phyloP scores from a whole-genome alignment of 495 filamentous ascomycete species.

The Acidiella bohemica region DNA sequence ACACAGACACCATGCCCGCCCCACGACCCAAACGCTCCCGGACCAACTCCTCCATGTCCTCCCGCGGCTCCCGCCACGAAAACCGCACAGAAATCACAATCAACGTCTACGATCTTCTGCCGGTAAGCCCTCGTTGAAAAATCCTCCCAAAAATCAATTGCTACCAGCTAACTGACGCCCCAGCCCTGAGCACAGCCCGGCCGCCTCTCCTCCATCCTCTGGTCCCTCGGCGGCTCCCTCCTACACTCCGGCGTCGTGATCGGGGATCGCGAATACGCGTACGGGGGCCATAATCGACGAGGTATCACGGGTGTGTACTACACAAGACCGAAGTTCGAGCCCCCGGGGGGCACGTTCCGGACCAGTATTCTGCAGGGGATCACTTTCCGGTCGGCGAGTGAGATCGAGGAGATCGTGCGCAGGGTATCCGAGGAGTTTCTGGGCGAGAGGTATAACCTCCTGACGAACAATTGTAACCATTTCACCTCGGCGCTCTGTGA shows the following conservation, averaged over 20 bases:
- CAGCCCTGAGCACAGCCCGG: conserved; percentile 41
- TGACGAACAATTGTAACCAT: conserved; percentile 73
- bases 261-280: conserved; percentile 63
- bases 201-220: conserved; percentile 51
- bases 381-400: conserved; percentile 44
- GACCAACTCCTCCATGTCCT: conserved; percentile 21
- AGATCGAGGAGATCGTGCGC: conserved; percentile 54
- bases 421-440: conserved; percentile 52
- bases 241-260: conserved; percentile 73
- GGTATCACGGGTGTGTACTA: conserved; percentile 63
- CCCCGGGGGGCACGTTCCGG: conserved; percentile 60
- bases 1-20: neutral
- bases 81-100: conserved; percentile 62
- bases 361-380: conserved; percentile 59
- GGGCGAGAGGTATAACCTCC: conserved; percentile 59
- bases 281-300: conserved; percentile 60
- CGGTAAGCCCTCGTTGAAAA: conserved; percentile 32
- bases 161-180: conserved; percentile 4
- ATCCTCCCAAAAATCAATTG: conserved; percentile 12
- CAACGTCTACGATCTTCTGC: conserved; percentile 66
- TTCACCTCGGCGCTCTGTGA: conserved; percentile 59
- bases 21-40: conserved; percentile 19
- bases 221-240: conserved; percentile 56
- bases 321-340: conserved; percentile 51
- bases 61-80: conserved; percentile 44